phyloP scores from a whole-genome alignment of 306 rosid species.

The Prunus campanulata region DNA sequence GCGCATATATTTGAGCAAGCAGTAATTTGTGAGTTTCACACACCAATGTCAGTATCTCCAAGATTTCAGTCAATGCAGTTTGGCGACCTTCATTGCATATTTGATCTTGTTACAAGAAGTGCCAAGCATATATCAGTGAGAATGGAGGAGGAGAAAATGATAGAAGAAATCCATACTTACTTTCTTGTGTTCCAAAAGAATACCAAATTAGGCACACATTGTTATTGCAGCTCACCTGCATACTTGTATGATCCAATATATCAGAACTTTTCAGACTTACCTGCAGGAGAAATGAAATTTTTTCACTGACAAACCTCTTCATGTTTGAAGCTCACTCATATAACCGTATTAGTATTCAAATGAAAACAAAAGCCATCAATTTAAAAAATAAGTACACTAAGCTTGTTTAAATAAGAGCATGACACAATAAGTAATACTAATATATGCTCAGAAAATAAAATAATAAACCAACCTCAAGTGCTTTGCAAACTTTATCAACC shows the following conservation, averaged over 20 bases:
- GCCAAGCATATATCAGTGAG: constrained; percentile 80
- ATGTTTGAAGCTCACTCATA: too few relatives aligned
- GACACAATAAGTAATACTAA: too few relatives aligned
- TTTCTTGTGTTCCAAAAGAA: constrained; percentile 19
- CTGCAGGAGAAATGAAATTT: constrained; percentile 55
- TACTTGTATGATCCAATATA: constrained; percentile 62
- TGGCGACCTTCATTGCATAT: constrained; percentile 82
- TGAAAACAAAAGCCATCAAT: too few relatives aligned
- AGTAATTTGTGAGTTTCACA: constrained; percentile 87
- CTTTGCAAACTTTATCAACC: too few relatives aligned
- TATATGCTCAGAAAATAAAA: too few relatives aligned
- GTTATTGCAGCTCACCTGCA: constrained; percentile 50
- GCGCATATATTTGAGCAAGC: constrained; percentile 42
- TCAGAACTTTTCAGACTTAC: constrained; percentile 72
- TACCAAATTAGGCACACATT: neutral
- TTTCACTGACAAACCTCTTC: constrained; percentile 24
- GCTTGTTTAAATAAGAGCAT: too few relatives aligned
- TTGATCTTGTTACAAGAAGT: constrained; percentile 69
- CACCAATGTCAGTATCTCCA: constrained; percentile 70
- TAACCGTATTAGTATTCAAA: too few relatives aligned
- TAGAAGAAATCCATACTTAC: constrained; percentile 30
- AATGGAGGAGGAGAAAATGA: constrained; percentile 42
- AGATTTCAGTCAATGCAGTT: constrained; percentile 71
- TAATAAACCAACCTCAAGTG: too few relatives aligned
- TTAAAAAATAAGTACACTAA: too few relatives aligned